phyloP scores from a whole-genome alignment of 768 basidiomycete genomes.

The Lactarius indigo region DNA sequence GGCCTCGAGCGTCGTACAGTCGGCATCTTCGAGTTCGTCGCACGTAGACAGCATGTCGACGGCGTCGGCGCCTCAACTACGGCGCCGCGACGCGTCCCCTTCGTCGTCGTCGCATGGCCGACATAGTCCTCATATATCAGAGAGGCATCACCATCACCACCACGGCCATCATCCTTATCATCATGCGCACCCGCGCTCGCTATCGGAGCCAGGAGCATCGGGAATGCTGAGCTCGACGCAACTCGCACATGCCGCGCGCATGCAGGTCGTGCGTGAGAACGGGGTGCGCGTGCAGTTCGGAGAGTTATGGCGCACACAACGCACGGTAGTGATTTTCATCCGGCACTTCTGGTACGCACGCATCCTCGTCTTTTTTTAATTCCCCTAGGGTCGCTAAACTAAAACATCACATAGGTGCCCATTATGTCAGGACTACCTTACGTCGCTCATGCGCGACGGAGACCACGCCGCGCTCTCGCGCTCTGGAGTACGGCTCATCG shows the following conservation, averaged over 20 bases:
- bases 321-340: slow-evolving; percentile 79
- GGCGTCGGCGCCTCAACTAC: slow-evolving; percentile 5
- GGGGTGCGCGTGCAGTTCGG: slow-evolving; percentile 68
- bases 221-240: slow-evolving; percentile 51
- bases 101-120: slow-evolving; percentile 11
- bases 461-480: slow-evolving; percentile 44
- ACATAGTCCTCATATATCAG: slow-evolving; percentile 4
- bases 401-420: slow-evolving; percentile 54
- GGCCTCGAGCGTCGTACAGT: not conserved
- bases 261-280: slow-evolving; percentile 62
- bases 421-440: slow-evolving; percentile 84
- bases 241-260: slow-evolving; percentile 56
- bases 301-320: slow-evolving; percentile 53
- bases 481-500: slow-evolving; percentile 56
- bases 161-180: slow-evolving; percentile 26
- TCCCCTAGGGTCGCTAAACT: slow-evolving; percentile 13
- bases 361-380: not conserved
- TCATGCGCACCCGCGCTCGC: slow-evolving; percentile 15
- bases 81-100: slow-evolving; percentile 18
- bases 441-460: slow-evolving; percentile 53
- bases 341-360: slow-evolving; percentile 71
- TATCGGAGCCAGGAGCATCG: slow-evolving; percentile 40
- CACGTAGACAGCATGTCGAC: slow-evolving; percentile 15
- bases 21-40: slow-evolving; percentile 17
- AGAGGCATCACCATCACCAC: slow-evolving; percentile 6